Conservation (phyloP, 305 asterid species). For the Fraxinus platypoda region DNA sequence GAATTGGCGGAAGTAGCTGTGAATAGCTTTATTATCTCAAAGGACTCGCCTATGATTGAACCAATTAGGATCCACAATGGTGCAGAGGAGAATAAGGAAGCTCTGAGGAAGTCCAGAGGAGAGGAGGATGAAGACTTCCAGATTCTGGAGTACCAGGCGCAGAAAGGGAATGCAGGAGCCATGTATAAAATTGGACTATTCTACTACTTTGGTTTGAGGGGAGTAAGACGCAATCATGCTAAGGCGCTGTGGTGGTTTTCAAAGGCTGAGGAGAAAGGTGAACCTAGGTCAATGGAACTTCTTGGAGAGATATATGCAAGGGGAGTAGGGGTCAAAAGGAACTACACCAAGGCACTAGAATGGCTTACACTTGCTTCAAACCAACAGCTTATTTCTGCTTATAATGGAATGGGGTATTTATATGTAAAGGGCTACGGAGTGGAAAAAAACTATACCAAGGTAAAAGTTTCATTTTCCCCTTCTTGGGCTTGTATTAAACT, state of each 20-base stretch:
- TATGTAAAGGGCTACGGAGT: slow-evolving; percentile 95
- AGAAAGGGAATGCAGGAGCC: slow-evolving; percentile 94
- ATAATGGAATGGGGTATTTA: slow-evolving; percentile 96
- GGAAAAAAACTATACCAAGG: slow-evolving; percentile 90
- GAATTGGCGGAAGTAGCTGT: slow-evolving; percentile 93
- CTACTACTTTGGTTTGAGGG: slow-evolving; percentile 95
- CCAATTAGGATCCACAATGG: slow-evolving; percentile 93
- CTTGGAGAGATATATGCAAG: slow-evolving; percentile 96
- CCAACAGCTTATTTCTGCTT: slow-evolving; percentile 87
- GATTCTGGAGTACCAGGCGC: slow-evolving; percentile 94
- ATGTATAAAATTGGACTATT: slow-evolving; percentile 91
- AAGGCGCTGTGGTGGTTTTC: slow-evolving; percentile 91
- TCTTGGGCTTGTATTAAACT: not conserved
- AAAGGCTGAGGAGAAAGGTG: slow-evolving; percentile 91
- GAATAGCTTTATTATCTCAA: slow-evolving; percentile 85
- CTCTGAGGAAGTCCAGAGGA: slow-evolving; percentile 88
- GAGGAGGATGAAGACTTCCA: slow-evolving; percentile 99
- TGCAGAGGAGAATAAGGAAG: slow-evolving; percentile 93
- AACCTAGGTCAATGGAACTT: slow-evolving; percentile 95
- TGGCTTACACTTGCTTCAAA: slow-evolving; percentile 93
- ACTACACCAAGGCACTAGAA: slow-evolving; percentile 88
- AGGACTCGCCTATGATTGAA: slow-evolving; percentile 82
- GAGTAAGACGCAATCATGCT: slow-evolving; percentile 82
- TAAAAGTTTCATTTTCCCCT: slow-evolving; percentile 20
- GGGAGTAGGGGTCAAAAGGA: slow-evolving; percentile 94